Evolutionary conservation across 169 alveolate species (phyloP), one percentile per base, ranked within the genome.

Genomic region (Cryptosporidium xiaoi): DNA sequence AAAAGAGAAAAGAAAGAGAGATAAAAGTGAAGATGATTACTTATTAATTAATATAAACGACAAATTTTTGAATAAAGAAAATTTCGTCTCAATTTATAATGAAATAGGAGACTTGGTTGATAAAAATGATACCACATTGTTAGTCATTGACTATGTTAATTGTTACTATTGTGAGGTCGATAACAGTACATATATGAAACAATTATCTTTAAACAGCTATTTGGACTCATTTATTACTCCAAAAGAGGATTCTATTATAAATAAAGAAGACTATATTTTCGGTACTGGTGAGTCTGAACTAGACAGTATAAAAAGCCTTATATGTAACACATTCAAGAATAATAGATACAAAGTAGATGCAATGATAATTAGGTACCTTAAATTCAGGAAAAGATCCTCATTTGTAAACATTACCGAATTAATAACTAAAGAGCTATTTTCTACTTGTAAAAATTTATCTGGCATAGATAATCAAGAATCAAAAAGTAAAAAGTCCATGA

Each of bases 331-430:
- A 13, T 46, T 77, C 40, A 62, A 77, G 44, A 77, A 60, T 18
- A 77, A 62, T 27, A 56, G 56, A 40, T 62, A 77, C 51, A 33
- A 62, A 1, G 27, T 77, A 48, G 87, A 77, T 48, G 87, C 87
- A 36, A 60, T 60, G 27, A 77, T 77, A 20, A 77, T 77, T 58
- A 56, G 40, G 44, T 77, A 46, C 50, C 46, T 77, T 36, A 77
- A 77, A 44, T 33, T 44, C 27, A 77, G 29, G 12, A 53, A 77
- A 18, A 60, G 64, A 36, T 56, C 62, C 12, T 7, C 69, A 13
- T 56, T 60, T 16, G 33, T 40, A 18, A 62, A 62, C 64, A 34
- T 77, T 56, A 29, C 56, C 29, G 50, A 77, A 60, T 65, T 60
- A 24, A 71, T 77, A 44, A 77, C 50, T 33, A 46, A 77, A 31